These are phyloP conservation scores for Apiospora pterosperma DNA, from an alignment of 2,329 filamentous ascomycete species.

Conservation along the genomic window DNA sequence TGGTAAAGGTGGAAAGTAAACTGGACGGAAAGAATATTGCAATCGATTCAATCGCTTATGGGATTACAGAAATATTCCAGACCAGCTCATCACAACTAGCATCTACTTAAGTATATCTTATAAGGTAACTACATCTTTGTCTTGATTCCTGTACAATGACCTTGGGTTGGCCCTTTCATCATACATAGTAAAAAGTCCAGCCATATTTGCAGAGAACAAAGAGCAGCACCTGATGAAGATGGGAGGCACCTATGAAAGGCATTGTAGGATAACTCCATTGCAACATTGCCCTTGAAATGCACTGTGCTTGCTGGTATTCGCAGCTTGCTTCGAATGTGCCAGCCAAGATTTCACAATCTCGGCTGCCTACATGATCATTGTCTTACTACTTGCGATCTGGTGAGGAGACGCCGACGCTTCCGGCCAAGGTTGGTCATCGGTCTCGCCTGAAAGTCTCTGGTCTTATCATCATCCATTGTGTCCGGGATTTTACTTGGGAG, in stretches of 20 bases:
- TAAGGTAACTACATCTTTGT: not conserved
- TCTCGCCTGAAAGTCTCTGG: no score
- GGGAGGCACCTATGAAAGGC: not conserved
- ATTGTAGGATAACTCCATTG: not conserved
- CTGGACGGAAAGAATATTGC: not conserved
- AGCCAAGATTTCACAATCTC: not conserved
- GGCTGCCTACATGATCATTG: not conserved
- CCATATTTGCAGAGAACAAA: not conserved
- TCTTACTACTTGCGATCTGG: not conserved
- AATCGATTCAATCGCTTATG: not conserved
- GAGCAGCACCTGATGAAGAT: not conserved
- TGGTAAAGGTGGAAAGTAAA: not conserved
- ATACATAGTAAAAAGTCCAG: not conserved
- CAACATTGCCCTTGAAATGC: no score
- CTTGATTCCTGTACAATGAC: not conserved
- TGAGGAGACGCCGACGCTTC: not conserved
- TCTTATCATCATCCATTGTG: no score
- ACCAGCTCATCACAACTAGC: not conserved
- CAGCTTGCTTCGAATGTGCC: no score
- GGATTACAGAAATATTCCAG: not conserved
- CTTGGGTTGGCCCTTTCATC: not conserved
- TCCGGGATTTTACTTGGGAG: not conserved
- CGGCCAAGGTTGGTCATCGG: no score
- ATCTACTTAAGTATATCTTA: not conserved
- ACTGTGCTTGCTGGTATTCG: not conserved